Percentiles rank a stretch among this genome's conserved stretches.
Evolutionary conservation across 345 rosid species (phyloP).

Genomic region (Aurinia saxatilis): DNA sequence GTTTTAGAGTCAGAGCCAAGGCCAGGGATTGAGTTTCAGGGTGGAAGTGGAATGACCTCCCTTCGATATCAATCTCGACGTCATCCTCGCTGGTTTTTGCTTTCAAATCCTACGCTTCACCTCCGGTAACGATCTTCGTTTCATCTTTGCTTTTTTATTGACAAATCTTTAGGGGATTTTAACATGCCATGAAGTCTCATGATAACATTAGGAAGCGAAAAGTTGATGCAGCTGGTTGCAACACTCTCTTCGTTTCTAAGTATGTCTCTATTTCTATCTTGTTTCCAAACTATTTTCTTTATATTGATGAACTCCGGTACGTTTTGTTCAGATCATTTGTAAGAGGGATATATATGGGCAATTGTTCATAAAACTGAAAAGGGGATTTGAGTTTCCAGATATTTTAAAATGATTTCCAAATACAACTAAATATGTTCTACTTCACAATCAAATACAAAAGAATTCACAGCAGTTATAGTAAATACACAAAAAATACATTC

Average conservation of each 20-base stretch:
- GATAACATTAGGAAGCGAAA: conserved; percentile 59
- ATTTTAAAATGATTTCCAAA: no score
- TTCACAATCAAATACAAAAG: no score
- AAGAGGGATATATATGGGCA: conserved; percentile 78
- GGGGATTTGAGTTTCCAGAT: conserved; percentile 73
- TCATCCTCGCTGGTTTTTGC: conserved; percentile 93
- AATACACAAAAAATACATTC: no score
- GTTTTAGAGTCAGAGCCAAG: conserved; percentile 20
- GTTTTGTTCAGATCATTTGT: conserved; percentile 62
- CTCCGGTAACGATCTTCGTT: conserved; percentile 55
- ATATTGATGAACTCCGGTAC: not conserved
- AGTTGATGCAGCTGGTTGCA: conserved; percentile 76
- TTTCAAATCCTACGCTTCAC: conserved; percentile 77
- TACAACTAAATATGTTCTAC: no score
- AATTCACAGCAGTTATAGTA: no score
- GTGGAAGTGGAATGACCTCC: conserved; percentile 41
- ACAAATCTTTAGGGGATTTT: not conserved
- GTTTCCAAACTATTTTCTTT: not conserved
- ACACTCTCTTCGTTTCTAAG: conserved; percentile 76
- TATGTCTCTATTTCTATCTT: conserved; percentile 32
- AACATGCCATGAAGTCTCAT: conserved; percentile 27
- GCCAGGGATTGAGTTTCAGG: conserved; percentile 27
- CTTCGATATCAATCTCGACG: conserved; percentile 88
- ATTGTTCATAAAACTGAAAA: conserved; percentile 62
- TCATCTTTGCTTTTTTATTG: not conserved